A percentile compares a stretch with the other conserved stretches of the same genome.
phyloP scores from a whole-genome alignment of 2,329 filamentous ascomycete genomes.

The Aspergillus arachidicola region DNA sequence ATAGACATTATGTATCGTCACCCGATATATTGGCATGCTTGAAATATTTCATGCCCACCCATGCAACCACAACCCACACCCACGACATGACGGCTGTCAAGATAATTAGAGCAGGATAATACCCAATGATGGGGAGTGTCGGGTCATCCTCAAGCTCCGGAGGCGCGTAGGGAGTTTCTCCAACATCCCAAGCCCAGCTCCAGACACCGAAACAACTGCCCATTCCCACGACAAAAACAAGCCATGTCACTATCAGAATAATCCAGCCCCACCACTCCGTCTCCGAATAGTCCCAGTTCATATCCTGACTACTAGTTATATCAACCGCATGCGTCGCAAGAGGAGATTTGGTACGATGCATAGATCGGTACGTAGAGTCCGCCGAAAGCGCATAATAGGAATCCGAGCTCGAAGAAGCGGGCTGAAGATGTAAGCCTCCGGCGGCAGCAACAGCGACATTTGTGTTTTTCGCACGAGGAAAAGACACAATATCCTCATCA shows the following conservation, averaged over 20 bases:
- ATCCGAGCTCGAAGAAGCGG: constrained; percentile 61
- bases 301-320: constrained; percentile 46
- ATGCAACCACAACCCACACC: constrained; percentile 97
- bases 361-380: constrained; percentile 35
- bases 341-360: constrained; percentile 41
- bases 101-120: constrained; percentile 93
- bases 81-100: constrained; percentile 95
- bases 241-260: constrained; percentile 85
- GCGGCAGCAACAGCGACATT: constrained; percentile 21
- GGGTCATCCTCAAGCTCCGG: constrained; percentile 94
- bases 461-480: constrained; percentile 54
- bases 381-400: constrained; percentile 60
- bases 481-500: constrained; percentile 75
- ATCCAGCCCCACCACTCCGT: constrained; percentile 99
- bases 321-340: constrained; percentile 38
- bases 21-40: constrained; percentile 89
- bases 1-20: constrained; percentile 49
- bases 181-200: constrained; percentile 99
- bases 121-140: constrained; percentile 91
- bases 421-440: constrained; percentile 31
- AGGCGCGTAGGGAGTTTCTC: constrained; percentile 91
- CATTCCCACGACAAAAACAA: constrained; percentile 96
- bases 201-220: constrained; percentile 92
- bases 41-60: constrained; percentile 99
- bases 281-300: constrained; percentile 81